Evolutionary conservation across 2,329 filamentous ascomycete genomes (phyloP), one percentile per base, ranked within the genome.

Genomic region (Tolypocladium cylindrosporum): DNA sequence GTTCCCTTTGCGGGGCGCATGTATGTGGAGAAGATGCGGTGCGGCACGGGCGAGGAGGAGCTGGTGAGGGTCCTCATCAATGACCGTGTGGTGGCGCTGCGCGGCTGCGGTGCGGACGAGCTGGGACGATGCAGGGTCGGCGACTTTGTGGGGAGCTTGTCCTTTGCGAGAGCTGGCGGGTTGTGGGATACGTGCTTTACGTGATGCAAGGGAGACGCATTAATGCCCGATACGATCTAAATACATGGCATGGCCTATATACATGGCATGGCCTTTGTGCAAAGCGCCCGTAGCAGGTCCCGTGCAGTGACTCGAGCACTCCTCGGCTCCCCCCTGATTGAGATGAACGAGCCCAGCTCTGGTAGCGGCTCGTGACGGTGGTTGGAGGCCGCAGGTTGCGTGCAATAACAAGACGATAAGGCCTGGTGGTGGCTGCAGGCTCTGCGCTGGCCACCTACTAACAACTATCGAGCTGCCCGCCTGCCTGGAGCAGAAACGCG

Each of bases 21-120:
- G 71, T 96, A 95, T 70, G 83, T 97, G 41, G 92, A 97, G 79
- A 94, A 93, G 79, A 86, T 96, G 82, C 73, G 72, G 45, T 97
- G 92, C 70, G 69, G 69, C 2, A 75, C 61, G 11, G 61, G 48
- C 14, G 67, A 72, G 1, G 83, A 90, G 67, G 88, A 94, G 70
- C 77, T 88, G 56, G 89, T 97, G 13, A 81, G 92, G 42, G 79
- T 95, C 5, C 73, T 97, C 59, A 77, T 97, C 41, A 96, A 97
- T 72, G 91, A 95, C 67, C 81, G 90, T 31, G 90, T 96, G 2
- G 77, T 92, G 59, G 84, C 85, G 13, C 72, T 96, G 58, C 75
- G 82, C 63, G 85, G 80, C 54, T 97, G 92, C 71, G 79, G 78
- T 13, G 86, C 79, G 4, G 91, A 96, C 71, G 66, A 71, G 54